Percentiles rank a stretch among this genome's conserved stretches.
Conservation (phyloP, 2,329 filamentous ascomycete species). For the Teratosphaeria destructans region DNA sequence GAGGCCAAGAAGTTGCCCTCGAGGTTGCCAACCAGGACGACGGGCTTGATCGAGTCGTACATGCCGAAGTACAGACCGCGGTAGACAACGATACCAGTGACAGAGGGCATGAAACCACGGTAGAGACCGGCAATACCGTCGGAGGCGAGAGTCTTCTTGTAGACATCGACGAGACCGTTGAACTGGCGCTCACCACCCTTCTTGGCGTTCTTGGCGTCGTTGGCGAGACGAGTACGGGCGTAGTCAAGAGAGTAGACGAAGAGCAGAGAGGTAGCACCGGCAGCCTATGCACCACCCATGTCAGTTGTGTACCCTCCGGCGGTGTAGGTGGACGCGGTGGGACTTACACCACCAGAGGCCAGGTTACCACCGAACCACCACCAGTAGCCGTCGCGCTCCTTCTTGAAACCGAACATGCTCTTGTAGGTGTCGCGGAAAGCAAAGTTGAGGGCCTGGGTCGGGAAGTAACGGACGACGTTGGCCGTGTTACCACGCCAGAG, state of each 20-base stretch:
- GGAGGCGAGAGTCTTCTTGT: conserved; percentile 98
- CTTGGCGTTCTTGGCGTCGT: conserved; percentile 99
- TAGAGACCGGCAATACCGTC: conserved; percentile 99
- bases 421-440: conserved; percentile 99
- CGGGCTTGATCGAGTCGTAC: conserved; percentile 99
- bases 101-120: conserved; percentile 99
- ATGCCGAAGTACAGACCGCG: conserved; percentile 99
- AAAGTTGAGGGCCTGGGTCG: conserved; percentile 99
- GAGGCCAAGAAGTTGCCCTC: conserved; percentile 99
- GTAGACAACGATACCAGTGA: conserved; percentile 99
- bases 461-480: conserved; percentile 99
- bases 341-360: conserved; percentile 96
- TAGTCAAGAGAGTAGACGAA: conserved; percentile 99
- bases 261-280: conserved; percentile 98
- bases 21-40: conserved; percentile 81
- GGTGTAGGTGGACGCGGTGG: background rate
- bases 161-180: conserved; percentile 99
- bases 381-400: conserved; percentile 94
- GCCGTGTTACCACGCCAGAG: conserved; percentile 99
- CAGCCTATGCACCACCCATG: conserved; percentile 47
- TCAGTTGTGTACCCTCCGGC: conserved; percentile 4
- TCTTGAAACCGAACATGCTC: conserved; percentile 99
- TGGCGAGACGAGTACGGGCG: conserved; percentile 99
- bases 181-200: conserved; percentile 96
- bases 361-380: conserved; percentile 99